Conservation (phyloP, 164 flowering plant species). For the Kingdonia uniflora region DNA sequence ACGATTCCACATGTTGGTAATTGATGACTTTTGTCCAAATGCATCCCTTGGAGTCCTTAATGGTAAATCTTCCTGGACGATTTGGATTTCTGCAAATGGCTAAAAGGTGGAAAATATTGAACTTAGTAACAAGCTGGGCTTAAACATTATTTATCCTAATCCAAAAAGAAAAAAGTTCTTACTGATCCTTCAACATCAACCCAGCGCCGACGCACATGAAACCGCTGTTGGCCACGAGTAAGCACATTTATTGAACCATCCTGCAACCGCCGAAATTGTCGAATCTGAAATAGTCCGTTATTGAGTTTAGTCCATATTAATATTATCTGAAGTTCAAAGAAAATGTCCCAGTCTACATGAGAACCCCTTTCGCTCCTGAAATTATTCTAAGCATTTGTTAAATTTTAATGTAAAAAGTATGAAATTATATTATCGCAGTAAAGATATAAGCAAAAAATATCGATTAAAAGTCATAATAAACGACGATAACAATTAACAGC, state of each 20-base stretch:
- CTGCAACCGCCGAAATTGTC: slow-evolving; percentile 56
- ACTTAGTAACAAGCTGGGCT: neutral
- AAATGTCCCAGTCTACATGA: no score
- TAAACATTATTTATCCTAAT: neutral
- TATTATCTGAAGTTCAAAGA: no score
- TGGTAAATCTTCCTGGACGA: slow-evolving; percentile 83
- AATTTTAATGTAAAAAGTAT: no score
- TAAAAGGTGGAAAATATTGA: slow-evolving; percentile 10
- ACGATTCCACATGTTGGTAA: slow-evolving; percentile 17
- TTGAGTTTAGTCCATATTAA: neutral
- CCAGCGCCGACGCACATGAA: slow-evolving; percentile 66
- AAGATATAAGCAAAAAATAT: no score
- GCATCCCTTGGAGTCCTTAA: slow-evolving; percentile 75
- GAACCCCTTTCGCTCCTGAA: no score
- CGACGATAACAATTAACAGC: no score
- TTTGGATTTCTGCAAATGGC: slow-evolving; percentile 81
- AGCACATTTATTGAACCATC: slow-evolving; percentile 86
- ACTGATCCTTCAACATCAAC: slow-evolving; percentile 75
- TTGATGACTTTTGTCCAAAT: slow-evolving; percentile 43
- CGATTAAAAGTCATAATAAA: no score
- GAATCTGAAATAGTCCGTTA: slow-evolving; percentile 44
- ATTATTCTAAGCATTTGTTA: no score
- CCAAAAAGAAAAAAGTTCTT: slow-evolving; percentile 16
- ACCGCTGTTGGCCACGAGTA: slow-evolving; percentile 86
- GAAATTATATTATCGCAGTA: no score